These are phyloP conservation scores for Coniochaeta sp. DNA, from an alignment of 2,329 filamentous ascomycete genomes.

Conservation along the genomic window DNA sequence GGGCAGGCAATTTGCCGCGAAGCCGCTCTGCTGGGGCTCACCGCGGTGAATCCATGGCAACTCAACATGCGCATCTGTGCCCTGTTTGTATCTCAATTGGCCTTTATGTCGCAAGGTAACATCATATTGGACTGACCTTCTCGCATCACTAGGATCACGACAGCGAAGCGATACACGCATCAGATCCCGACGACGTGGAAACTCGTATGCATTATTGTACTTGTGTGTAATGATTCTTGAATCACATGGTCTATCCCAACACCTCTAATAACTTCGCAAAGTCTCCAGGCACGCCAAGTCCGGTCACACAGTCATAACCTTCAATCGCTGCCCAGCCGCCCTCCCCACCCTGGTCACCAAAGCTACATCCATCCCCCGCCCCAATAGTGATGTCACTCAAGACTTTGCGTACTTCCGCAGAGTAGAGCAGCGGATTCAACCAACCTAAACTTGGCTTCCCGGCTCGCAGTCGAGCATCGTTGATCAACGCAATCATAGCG, in stretches of 20 bases:
- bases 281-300: slow-evolving; percentile 37
- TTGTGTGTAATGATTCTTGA: not conserved
- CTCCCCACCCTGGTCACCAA: slow-evolving; percentile 19
- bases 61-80: no score
- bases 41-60: no score
- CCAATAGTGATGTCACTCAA: slow-evolving; percentile 35
- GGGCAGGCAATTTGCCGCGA: no score
- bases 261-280: slow-evolving; percentile 24
- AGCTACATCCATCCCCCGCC: slow-evolving; percentile 30
- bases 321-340: slow-evolving; percentile 34
- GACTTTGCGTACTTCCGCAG: slow-evolving; percentile 22
- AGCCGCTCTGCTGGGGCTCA: no score
- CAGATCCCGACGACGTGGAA: not conserved
- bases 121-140: not conserved
- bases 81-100: no score
- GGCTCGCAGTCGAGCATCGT: slow-evolving; percentile 40
- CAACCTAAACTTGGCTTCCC: slow-evolving; percentile 45
- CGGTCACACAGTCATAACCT: slow-evolving; percentile 42
- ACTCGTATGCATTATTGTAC: not conserved
- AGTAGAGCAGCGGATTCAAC: slow-evolving; percentile 43
- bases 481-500: slow-evolving; percentile 44
- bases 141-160: not conserved
- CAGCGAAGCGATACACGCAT: no score
- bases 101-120: no score
- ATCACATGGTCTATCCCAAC: not conserved